A percentile compares a stretch with the other conserved stretches of the same genome.
These are phyloP conservation scores for Mollisiaceae sp. DNA, from an alignment of 2,329 filamentous ascomycete genomes.

Conservation along the genomic window DNA sequence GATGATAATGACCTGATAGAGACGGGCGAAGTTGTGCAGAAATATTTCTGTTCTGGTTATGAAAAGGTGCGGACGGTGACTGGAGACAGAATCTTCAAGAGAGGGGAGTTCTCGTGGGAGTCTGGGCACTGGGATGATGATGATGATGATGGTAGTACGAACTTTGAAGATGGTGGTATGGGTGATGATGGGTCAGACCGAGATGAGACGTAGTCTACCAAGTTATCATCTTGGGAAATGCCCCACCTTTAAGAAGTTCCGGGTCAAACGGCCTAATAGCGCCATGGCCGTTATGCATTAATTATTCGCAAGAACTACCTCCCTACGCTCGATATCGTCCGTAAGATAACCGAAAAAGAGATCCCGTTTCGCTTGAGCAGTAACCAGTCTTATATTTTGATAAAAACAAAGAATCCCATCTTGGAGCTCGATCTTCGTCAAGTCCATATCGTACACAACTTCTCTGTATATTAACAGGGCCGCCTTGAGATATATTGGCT, in stretches of 20 bases:
- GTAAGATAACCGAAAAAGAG: not conserved
- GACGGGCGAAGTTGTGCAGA: too few relatives aligned
- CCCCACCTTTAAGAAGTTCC: not conserved
- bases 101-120: too few relatives aligned
- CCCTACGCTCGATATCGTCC: not conserved
- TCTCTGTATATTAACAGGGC: conserved; percentile 1
- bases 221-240: not conserved
- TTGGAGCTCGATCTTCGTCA: conserved; percentile 2
- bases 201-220: too few relatives aligned
- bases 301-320: not conserved
- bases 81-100: too few relatives aligned
- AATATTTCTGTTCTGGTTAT: too few relatives aligned
- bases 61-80: too few relatives aligned
- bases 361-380: not conserved
- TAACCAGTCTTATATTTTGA: not conserved
- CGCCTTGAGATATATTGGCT: conserved; percentile 3
- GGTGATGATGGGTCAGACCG: too few relatives aligned
- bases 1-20: too few relatives aligned
- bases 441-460: not conserved
- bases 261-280: not conserved
- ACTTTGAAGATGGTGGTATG: too few relatives aligned
- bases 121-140: too few relatives aligned
- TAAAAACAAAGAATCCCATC: not conserved
- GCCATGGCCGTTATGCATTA: conserved; percentile 2
- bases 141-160: too few relatives aligned